phyloP scores from a whole-genome alignment of 768 basidiomycete species.

The Boletus coccyginus region DNA sequence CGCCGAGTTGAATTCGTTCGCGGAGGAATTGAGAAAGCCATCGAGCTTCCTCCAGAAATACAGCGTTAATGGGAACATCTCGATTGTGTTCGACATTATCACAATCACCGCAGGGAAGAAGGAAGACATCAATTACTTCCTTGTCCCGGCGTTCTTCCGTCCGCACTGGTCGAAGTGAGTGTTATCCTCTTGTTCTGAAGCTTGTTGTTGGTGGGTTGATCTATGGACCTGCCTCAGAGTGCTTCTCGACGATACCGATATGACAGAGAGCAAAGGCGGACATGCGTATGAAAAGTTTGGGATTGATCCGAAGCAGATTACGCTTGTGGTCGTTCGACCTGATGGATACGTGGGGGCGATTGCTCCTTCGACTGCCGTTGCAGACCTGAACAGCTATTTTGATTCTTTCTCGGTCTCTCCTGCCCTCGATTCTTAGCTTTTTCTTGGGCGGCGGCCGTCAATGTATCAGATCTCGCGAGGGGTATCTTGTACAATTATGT shows the following conservation, averaged over 20 bases:
- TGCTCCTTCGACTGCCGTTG: slow-evolving; percentile 23
- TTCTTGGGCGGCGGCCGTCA: not conserved
- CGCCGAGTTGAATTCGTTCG: slow-evolving; percentile 23
- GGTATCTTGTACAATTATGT: slow-evolving; percentile 27
- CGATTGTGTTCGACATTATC: slow-evolving; percentile 32
- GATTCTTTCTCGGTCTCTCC: slow-evolving; percentile 36
- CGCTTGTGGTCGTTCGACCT: slow-evolving; percentile 38
- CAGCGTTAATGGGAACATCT: slow-evolving; percentile 13
- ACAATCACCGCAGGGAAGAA: slow-evolving; percentile 31
- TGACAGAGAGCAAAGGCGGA: slow-evolving; percentile 30
- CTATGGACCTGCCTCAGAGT: slow-evolving; percentile 23
- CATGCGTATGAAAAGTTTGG: slow-evolving; percentile 35
- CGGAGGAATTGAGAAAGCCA: slow-evolving; percentile 25
- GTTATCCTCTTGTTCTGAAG: not conserved
- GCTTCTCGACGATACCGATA: slow-evolving; percentile 35
- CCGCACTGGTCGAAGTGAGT: slow-evolving; percentile 45
- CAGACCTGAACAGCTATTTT: slow-evolving; percentile 50
- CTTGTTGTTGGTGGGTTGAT: not conserved
- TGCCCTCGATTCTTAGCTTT: not conserved
- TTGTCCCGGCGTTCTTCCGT: slow-evolving; percentile 34
- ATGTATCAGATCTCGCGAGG: not conserved
- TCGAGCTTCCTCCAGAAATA: slow-evolving; percentile 31
- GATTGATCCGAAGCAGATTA: slow-evolving; percentile 26
- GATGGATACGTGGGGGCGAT: slow-evolving; percentile 35
- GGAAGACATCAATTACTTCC: slow-evolving; percentile 32